A percentile compares a stretch with the other conserved stretches of the same genome.
Conservation (phyloP, 805 yeast species). For the Candida argentea region DNA sequence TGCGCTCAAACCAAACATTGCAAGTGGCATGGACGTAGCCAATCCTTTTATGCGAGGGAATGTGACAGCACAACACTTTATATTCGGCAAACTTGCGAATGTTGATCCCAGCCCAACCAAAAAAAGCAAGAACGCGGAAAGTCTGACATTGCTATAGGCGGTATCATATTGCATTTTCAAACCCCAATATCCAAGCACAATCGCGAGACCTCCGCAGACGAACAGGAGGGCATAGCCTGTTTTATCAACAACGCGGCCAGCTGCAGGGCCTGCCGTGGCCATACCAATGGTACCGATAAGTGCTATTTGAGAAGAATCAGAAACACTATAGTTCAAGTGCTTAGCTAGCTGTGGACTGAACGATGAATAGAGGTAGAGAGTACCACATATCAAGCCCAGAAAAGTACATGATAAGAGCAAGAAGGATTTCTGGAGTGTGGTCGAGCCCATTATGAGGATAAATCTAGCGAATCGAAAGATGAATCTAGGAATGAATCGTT, state of each 20-base stretch:
- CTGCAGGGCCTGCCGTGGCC: constrained; percentile 53
- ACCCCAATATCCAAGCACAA: constrained; percentile 46
- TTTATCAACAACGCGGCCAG: constrained; percentile 55
- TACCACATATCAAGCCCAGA: constrained; percentile 56
- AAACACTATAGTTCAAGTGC: constrained; percentile 46
- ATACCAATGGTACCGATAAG: constrained; percentile 61
- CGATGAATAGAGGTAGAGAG: constrained; percentile 65
- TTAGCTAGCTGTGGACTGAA: constrained; percentile 69
- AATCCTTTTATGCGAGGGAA: constrained; percentile 62
- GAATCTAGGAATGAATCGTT: no score
- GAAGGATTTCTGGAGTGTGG: constrained; percentile 12
- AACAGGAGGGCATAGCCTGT: constrained; percentile 49
- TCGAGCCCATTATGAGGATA: constrained; percentile 5
- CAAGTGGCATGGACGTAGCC: constrained; percentile 67
- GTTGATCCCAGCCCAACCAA: constrained; percentile 65
- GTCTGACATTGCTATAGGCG: constrained; percentile 24
- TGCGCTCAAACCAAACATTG: constrained; percentile 69
- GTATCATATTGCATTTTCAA: constrained; percentile 41
- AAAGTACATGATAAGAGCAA: constrained; percentile 16
- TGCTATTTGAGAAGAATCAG: constrained; percentile 55
- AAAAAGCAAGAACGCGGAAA: constrained; percentile 39
- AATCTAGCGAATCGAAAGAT: no score
- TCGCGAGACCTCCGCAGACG: constrained; percentile 37
- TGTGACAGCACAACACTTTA: constrained; percentile 64
- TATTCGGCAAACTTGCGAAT: constrained; percentile 49